Evolutionary conservation across 805 yeast species (phyloP).

Genomic region (Zygosaccharomyces gambellarensis): DNA sequence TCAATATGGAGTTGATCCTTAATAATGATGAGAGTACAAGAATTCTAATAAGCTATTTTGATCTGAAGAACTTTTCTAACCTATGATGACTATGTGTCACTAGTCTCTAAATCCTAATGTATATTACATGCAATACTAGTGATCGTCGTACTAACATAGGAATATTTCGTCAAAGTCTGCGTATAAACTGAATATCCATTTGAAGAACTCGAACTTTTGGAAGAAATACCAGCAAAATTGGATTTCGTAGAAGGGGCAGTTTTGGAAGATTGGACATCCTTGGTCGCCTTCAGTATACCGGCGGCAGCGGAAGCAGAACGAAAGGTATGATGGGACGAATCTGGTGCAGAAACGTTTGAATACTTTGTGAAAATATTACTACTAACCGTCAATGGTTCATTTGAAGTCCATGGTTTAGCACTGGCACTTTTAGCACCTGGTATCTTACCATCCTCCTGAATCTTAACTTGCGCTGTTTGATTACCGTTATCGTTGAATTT

Average conservation of each 20-base stretch:
- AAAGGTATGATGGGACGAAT: neutral
- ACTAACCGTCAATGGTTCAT: conserved; percentile 14
- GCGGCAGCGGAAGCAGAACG: neutral
- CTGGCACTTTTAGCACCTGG: conserved; percentile 49
- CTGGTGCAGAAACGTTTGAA: neutral
- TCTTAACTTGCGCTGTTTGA: conserved; percentile 42
- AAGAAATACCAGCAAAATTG: neutral
- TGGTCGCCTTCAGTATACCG: neutral
- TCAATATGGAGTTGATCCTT: too few species aligned
- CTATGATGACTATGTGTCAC: neutral
- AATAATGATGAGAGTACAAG: too few species aligned
- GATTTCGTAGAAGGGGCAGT: neutral
- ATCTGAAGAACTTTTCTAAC: too few species aligned
- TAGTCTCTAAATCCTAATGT: neutral
- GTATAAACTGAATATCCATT: neutral
- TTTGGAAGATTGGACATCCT: neutral
- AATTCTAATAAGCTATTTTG: too few species aligned
- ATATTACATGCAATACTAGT: neutral
- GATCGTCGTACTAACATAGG: neutral
- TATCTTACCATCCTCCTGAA: conserved; percentile 36
- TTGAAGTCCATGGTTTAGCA: conserved; percentile 20
- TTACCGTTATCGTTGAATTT: conserved; percentile 18
- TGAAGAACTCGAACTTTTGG: neutral
- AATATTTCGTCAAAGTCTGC: neutral
- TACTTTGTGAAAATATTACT: neutral